Evolutionary conservation across 441 rosid species (phyloP).

Genomic region (Euphorbia celastroides): DNA sequence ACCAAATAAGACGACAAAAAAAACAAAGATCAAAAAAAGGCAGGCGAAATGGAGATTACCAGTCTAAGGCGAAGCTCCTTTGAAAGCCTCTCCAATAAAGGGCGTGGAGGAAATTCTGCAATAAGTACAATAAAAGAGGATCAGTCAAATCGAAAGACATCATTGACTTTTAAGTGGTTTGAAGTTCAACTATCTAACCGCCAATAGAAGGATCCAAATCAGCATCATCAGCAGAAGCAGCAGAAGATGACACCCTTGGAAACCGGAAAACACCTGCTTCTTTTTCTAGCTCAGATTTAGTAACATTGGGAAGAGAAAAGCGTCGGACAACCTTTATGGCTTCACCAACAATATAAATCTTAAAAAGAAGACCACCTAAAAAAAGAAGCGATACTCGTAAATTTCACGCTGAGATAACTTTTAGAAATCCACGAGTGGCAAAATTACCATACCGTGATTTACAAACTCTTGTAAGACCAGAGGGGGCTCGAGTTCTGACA

Average conservation of each 20-base stretch:
- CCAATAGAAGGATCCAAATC: slow-evolving; percentile 71
- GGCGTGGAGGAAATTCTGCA: slow-evolving; percentile 83
- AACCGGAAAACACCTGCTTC: slow-evolving; percentile 52
- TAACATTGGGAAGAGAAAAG: slow-evolving; percentile 73
- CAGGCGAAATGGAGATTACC: slow-evolving; percentile 33
- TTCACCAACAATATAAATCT: slow-evolving; percentile 76
- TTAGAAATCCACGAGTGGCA: not conserved
- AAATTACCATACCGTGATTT: slow-evolving; percentile 54
- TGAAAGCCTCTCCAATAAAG: slow-evolving; percentile 76
- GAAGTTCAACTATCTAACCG: slow-evolving; percentile 32
- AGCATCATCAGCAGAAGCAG: slow-evolving; percentile 85
- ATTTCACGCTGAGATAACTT: not conserved
- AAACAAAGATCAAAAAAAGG: not conserved
- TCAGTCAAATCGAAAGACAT: not conserved
- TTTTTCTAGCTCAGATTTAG: slow-evolving; percentile 47
- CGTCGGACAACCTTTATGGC: slow-evolving; percentile 76
- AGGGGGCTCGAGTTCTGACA: slow-evolving; percentile 79
- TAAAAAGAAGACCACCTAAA: slow-evolving; percentile 81
- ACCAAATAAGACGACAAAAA: not conserved
- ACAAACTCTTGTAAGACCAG: slow-evolving; percentile 88
- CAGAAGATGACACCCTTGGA: slow-evolving; percentile 90
- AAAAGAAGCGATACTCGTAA: not conserved
- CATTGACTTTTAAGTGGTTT: not conserved
- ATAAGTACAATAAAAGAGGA: slow-evolving; percentile 17
- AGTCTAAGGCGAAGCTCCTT: slow-evolving; percentile 67